Base-by-base conservation (phyloP, 2,329 filamentous ascomycete genomes). In the Fusarium subtropicale region DNA sequence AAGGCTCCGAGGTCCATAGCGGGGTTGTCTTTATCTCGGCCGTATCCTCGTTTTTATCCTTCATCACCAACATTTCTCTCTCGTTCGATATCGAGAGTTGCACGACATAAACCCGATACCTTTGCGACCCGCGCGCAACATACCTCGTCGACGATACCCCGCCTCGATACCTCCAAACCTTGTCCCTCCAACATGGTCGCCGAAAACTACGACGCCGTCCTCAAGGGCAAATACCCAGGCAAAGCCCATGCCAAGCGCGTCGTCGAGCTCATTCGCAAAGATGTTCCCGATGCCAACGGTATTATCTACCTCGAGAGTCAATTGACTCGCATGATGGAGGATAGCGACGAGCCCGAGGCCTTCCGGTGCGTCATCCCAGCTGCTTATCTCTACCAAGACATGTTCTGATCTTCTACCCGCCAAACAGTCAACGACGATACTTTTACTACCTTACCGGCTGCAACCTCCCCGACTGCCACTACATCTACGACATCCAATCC, bases 401-500 rank as follows among this genome's bases (percentile, higher is more conserved):
- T 11, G 18, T 1, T 20, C 66, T 69, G 15, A 68, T 47, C 16
- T 18, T 30, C 12, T 42, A 26, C 26, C 22, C 39, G 1, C 13
- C 33, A 28, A 12, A 48, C 71, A 94, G 93, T 70, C 94, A 97
- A 81, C 92, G 94, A 68, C 91, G 96, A 57, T 92, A 90, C 79
- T 99, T 99, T 83, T 97, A 92, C 87, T 99, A 99, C 81, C 85
- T 98, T 45, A 95, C 93, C 26, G 96, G 96, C 73, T 97, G 84
- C 76, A 86, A 90, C 66, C 85, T 97, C 31, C 87, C 94, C 62
- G 94, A 97, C 79, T 91, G 91, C 74, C 90, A 90, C 77, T 87
- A 93, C 64, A 87, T 91, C 59, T 97, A 97, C 83, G 91, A 97
- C 70, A 90, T 97, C 60, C 83, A 87, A 46, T 85, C 88, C 48